These are phyloP conservation scores for Eutreptiella sp. DNA, from an alignment of 208 protist genomes.

Conservation along the genomic window DNA sequence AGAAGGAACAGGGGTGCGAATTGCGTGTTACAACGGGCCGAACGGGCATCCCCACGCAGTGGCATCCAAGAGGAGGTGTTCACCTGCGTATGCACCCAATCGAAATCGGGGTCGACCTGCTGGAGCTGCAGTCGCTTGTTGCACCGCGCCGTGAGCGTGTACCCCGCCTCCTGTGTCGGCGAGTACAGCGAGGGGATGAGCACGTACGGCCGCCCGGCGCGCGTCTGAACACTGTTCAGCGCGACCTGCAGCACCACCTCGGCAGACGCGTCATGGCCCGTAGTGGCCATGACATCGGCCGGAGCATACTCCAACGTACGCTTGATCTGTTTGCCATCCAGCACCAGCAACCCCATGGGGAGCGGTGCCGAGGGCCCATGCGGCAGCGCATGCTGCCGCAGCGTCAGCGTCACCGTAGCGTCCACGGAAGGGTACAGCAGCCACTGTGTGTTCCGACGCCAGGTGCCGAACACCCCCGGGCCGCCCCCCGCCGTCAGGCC, in stretches of 20 bases:
- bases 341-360: slow-evolving; percentile 63
- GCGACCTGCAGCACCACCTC: too few relatives aligned
- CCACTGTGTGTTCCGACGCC: slow-evolving; percentile 75
- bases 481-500: slow-evolving; percentile 43
- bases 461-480: slow-evolving; percentile 45
- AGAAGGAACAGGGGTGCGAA: too few relatives aligned
- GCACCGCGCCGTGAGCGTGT: slow-evolving; percentile 49
- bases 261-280: too few relatives aligned
- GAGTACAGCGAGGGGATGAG: slow-evolving; percentile 58
- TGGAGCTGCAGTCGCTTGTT: too few relatives aligned
- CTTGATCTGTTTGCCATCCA: slow-evolving; percentile 45
- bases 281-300: too few relatives aligned
- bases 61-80: too few relatives aligned
- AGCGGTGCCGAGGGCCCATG: slow-evolving; percentile 28
- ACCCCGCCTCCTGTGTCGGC: slow-evolving; percentile 31
- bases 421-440: slow-evolving; percentile 56
- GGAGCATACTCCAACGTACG: slow-evolving; percentile 63
- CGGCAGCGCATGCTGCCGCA: slow-evolving; percentile 31
- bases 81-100: too few relatives aligned
- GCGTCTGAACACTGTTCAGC: slow-evolving; percentile 53
- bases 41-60: too few relatives aligned
- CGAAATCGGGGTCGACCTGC: too few relatives aligned
- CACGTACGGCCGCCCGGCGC: slow-evolving; percentile 71
- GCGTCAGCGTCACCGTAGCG: slow-evolving; percentile 48
- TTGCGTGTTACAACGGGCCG: too few relatives aligned